phyloP scores from a whole-genome alignment of 768 basidiomycete species.

The Roridomyces roridus region DNA sequence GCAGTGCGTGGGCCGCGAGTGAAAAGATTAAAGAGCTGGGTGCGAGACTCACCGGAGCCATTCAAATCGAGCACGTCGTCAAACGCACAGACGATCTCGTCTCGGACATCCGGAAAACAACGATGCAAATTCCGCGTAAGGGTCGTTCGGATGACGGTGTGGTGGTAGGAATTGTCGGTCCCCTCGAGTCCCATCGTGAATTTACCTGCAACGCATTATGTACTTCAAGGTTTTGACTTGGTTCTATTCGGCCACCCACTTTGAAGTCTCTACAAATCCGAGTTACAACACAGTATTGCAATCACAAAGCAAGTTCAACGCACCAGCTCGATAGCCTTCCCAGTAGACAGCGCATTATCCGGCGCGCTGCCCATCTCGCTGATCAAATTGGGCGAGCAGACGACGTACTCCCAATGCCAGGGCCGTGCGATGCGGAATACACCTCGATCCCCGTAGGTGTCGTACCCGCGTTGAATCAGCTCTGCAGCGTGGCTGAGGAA shows the following conservation, averaged over 20 bases:
- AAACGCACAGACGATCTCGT: constrained; percentile 37
- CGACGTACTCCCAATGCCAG: constrained; percentile 45
- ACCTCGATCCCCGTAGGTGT: constrained; percentile 10
- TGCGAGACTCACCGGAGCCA: not conserved
- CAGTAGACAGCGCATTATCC: constrained; percentile 45
- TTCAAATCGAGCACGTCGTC: constrained; percentile 10
- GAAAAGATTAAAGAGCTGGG: not conserved
- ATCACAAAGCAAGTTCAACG: not conserved
- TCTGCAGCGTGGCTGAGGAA: constrained; percentile 1
- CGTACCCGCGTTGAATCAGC: constrained; percentile 10
- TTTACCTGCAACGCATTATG: not conserved
- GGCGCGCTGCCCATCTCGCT: constrained; percentile 48
- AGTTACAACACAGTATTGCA: not conserved
- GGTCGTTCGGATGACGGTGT: constrained; percentile 7
- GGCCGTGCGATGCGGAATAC: constrained; percentile 12
- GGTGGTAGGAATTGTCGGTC: constrained; percentile 12
- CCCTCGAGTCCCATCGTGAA: constrained; percentile 1
- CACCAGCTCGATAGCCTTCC: constrained; percentile 41
- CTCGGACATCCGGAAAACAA: constrained; percentile 36
- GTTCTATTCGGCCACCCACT: not conserved
- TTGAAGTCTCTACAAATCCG: not conserved
- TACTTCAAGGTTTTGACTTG: not conserved
- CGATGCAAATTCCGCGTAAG: constrained; percentile 31
- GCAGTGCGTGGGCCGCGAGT: not conserved
- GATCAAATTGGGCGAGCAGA: constrained; percentile 36